Conservation (phyloP, 768 basidiomycete species). For the Lactarius trivialis region DNA sequence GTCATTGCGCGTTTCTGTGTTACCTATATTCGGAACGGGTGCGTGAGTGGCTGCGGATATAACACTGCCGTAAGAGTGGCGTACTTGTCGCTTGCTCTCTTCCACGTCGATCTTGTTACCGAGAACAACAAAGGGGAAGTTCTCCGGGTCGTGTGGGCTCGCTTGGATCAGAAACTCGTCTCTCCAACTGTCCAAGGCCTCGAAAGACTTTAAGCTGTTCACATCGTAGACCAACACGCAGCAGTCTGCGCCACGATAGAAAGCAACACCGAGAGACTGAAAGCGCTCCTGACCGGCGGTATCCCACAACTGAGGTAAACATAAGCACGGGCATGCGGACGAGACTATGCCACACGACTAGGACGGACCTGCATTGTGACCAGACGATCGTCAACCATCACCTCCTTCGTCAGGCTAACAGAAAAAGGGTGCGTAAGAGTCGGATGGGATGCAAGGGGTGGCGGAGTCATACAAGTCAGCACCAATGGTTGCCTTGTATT, state of each 20-base stretch:
- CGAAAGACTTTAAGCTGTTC: conserved; percentile 97
- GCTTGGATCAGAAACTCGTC: conserved; percentile 99
- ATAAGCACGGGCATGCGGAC: not conserved
- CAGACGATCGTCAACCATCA: conserved; percentile 95
- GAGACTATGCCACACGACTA: not conserved
- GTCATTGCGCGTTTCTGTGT: conserved; percentile 99
- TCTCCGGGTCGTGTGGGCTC: conserved; percentile 97
- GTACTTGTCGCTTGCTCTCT: conserved; percentile 94
- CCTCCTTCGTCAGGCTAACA: conserved; percentile 88
- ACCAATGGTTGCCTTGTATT: conserved; percentile 99
- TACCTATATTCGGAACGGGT: conserved; percentile 47
- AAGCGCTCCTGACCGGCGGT: conserved; percentile 99
- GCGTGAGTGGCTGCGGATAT: not conserved
- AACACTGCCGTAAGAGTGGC: conserved; percentile 19
- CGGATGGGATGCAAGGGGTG: conserved; percentile 20
- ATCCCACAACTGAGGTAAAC: conserved; percentile 82
- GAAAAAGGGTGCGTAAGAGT: conserved; percentile 2
- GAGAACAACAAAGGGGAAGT: conserved; percentile 97
- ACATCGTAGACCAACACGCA: conserved; percentile 99
- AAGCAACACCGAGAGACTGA: conserved; percentile 97
- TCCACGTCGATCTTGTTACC: conserved; percentile 99
- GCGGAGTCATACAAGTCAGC: conserved; percentile 77
- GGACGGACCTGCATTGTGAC: conserved; percentile 93
- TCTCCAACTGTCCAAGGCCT: conserved; percentile 97
- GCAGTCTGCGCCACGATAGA: conserved; percentile 98